phyloP scores from a whole-genome alignment of 1,284 basidiomycete genomes.

The Hymenochaete sp. region DNA sequence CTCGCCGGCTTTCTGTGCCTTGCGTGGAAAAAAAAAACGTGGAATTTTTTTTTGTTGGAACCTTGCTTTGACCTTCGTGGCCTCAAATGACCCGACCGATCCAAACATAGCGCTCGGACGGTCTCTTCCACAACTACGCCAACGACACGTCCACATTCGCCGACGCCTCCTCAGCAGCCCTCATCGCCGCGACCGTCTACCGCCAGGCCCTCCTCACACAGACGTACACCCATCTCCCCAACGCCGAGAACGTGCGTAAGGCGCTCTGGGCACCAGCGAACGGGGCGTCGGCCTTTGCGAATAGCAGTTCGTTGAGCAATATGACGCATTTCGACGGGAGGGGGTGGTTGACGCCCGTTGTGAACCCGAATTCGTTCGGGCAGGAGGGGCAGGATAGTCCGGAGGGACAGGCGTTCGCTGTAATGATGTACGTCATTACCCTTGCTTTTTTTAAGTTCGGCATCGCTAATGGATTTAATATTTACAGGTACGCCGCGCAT shows the following conservation, averaged over 20 bases:
- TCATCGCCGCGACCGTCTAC: slow-evolving; percentile 74
- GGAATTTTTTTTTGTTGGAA: too few relatives aligned
- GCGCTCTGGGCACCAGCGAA: slow-evolving; percentile 34
- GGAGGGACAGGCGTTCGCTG: slow-evolving; percentile 62
- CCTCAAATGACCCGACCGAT: too few relatives aligned
- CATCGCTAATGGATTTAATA: too few relatives aligned
- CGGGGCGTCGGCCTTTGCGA: slow-evolving; percentile 13
- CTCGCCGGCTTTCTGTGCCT: too few relatives aligned
- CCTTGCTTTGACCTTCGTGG: slow-evolving; percentile 33
- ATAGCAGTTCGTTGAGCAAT: slow-evolving; percentile 20
- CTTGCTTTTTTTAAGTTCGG: too few relatives aligned
- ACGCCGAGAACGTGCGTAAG: slow-evolving; percentile 49
- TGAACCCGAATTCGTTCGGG: slow-evolving; percentile 53
- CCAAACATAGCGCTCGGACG: slow-evolving; percentile 25
- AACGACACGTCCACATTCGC: slow-evolving; percentile 54
- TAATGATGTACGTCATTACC: too few relatives aligned
- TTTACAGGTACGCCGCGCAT: slow-evolving; percentile 67
- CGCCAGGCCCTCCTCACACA: slow-evolving; percentile 48
- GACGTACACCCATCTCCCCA: slow-evolving; percentile 41
- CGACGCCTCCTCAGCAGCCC: slow-evolving; percentile 67
- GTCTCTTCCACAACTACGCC: slow-evolving; percentile 72
- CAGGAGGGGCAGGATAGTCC: slow-evolving; percentile 42
- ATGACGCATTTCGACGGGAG: slow-evolving; percentile 43
- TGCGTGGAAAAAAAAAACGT: too few relatives aligned
- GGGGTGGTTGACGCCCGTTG: slow-evolving; percentile 62